A percentile compares a stretch with the other conserved stretches of the same genome.
Conservation (phyloP, 192 early-diverging fungal genomes). For the Paraglomus occultum region DNA sequence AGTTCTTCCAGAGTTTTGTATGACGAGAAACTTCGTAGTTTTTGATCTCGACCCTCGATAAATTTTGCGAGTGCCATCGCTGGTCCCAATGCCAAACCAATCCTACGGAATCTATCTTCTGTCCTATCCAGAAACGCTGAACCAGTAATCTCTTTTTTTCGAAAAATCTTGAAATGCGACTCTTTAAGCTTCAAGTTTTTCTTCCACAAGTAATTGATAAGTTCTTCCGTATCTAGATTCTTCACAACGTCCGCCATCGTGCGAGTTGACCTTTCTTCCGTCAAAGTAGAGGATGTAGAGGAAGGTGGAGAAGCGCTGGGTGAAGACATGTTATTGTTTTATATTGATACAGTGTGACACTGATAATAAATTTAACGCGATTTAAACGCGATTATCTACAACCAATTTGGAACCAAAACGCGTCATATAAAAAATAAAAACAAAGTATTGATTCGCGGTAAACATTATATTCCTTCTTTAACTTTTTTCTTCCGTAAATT, state of each 20-base stretch:
- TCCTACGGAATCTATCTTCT: constrained; percentile 10
- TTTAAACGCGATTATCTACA: too few species aligned
- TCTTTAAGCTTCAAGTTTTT: background rate
- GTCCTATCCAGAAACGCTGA: background rate
- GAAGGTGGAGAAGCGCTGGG: too few species aligned
- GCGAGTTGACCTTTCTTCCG: background rate
- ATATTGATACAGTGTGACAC: too few species aligned
- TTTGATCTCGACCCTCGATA: background rate
- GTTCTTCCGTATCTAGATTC: background rate
- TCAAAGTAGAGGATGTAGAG: background rate
- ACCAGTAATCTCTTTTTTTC: constrained; percentile 4
- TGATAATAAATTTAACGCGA: too few species aligned
- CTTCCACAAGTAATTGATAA: background rate
- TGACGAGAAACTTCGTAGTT: constrained; percentile 13
- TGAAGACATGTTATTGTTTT: too few species aligned
- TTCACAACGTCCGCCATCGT: constrained; percentile 4
- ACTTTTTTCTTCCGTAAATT: too few species aligned
- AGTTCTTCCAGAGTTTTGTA: constrained; percentile 19
- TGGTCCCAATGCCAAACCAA: constrained; percentile 1
- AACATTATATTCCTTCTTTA: too few species aligned
- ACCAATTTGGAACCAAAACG: too few species aligned
- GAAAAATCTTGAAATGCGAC: background rate
- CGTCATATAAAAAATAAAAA: too few species aligned
- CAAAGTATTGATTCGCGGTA: too few species aligned
- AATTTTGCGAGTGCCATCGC: constrained; percentile 14